Conservation (phyloP, 345 rosid species). For the Psidium friedrichsthalianum region DNA sequence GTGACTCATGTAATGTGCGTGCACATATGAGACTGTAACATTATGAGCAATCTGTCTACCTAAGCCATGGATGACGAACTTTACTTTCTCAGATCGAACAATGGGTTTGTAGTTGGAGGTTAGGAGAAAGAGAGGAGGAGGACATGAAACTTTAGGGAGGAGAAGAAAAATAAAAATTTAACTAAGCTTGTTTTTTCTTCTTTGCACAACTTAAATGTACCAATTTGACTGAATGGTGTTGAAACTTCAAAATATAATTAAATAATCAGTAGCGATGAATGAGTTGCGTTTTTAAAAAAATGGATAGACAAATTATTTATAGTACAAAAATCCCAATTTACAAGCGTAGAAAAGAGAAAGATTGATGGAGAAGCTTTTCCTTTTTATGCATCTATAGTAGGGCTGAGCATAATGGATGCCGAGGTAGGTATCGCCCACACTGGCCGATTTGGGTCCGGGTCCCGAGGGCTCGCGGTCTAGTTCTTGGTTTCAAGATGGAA, state of each 20-base stretch:
- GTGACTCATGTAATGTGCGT: background rate
- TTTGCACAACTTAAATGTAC: background rate
- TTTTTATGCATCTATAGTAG: too few relatives aligned
- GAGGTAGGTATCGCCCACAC: too few relatives aligned
- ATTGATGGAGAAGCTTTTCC: background rate
- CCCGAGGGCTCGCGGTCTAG: too few relatives aligned
- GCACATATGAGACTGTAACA: background rate
- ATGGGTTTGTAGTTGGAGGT: background rate
- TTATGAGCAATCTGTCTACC: background rate
- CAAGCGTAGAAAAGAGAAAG: background rate
- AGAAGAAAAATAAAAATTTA: background rate
- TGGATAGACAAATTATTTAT: too few relatives aligned
- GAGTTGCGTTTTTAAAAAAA: background rate
- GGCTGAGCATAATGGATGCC: too few relatives aligned
- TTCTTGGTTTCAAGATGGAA: too few relatives aligned
- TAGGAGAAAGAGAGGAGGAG: background rate
- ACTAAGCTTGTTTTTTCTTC: background rate
- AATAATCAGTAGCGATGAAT: background rate
- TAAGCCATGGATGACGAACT: background rate
- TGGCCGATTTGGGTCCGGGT: too few relatives aligned
- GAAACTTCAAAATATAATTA: background rate
- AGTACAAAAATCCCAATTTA: background rate
- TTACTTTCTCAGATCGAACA: background rate
- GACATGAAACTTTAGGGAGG: too few relatives aligned
- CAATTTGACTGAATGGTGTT: background rate